phyloP scores from a whole-genome alignment of 768 basidiomycete genomes.

The Rhodotorula babjevae region DNA sequence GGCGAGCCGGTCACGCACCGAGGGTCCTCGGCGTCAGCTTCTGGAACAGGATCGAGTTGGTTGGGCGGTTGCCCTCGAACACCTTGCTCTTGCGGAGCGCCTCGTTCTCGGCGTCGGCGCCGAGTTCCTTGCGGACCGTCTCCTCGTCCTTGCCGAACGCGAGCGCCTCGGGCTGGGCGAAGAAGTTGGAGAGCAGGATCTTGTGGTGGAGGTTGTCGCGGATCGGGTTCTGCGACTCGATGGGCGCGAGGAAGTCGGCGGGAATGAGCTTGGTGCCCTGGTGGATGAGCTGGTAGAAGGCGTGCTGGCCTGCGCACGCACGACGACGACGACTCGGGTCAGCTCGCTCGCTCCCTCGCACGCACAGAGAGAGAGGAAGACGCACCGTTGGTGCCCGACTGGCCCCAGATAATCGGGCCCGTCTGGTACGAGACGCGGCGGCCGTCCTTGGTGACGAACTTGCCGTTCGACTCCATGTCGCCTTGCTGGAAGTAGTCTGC shows the following conservation, averaged over 20 bases:
- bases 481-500: constrained; percentile 99
- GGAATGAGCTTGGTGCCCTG: constrained; percentile 91
- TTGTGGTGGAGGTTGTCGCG: constrained; percentile 84
- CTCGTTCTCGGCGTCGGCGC: constrained; percentile 58
- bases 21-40: constrained; percentile 82
- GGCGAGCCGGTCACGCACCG: too few species aligned
- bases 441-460: constrained; percentile 89
- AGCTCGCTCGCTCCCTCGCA: too few species aligned
- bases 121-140: constrained; percentile 61
- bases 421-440: constrained; percentile 92
- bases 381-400: constrained; percentile 88
- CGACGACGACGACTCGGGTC: too few species aligned
- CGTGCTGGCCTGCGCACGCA: constrained; percentile 61
- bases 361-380: background rate
- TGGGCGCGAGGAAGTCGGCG: constrained; percentile 84
- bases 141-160: constrained; percentile 97
- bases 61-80: constrained; percentile 94
- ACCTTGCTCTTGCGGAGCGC: constrained; percentile 92
- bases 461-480: constrained; percentile 99
- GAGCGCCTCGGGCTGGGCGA: constrained; percentile 73
- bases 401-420: constrained; percentile 99
- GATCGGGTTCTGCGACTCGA: constrained; percentile 85
- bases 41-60: constrained; percentile 94
- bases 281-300: constrained; percentile 79
- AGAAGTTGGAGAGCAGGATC: constrained; percentile 95